Percentiles rank a stretch among this genome's conserved stretches.
phyloP scores from a whole-genome alignment of 2,329 filamentous ascomycete species.

The Podosphaera fusca region DNA sequence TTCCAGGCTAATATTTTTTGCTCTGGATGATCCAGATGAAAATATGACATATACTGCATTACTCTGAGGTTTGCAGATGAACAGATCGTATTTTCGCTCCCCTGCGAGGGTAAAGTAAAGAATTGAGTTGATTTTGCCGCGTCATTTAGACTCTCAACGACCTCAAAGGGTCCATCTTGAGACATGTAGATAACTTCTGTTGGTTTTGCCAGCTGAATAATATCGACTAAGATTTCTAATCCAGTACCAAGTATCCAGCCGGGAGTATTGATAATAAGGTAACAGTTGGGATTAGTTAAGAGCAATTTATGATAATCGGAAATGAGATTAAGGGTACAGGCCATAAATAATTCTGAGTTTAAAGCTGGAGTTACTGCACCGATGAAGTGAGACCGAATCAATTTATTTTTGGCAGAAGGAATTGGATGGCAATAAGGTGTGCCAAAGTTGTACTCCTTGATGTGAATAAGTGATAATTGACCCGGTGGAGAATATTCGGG shows the following conservation, averaged over 20 bases:
- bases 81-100: slow-evolving; percentile 29
- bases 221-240: slow-evolving; percentile 34
- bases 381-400: slow-evolving; percentile 41
- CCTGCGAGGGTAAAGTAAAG: slow-evolving; percentile 33
- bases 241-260: slow-evolving; percentile 54
- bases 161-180: slow-evolving; percentile 33
- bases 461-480: slow-evolving; percentile 40
- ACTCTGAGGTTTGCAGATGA: slow-evolving; percentile 42
- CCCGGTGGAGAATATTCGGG: slow-evolving; percentile 52
- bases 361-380: slow-evolving; percentile 41
- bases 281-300: slow-evolving; percentile 20
- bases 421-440: slow-evolving; percentile 41
- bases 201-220: slow-evolving; percentile 30
- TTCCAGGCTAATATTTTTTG: slow-evolving; percentile 19
- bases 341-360: slow-evolving; percentile 42
- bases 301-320: slow-evolving; percentile 27
- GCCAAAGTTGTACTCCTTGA: slow-evolving; percentile 37
- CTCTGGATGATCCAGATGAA: slow-evolving; percentile 26
- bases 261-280: slow-evolving; percentile 50
- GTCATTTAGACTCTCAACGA: slow-evolving; percentile 26
- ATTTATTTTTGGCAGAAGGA: slow-evolving; percentile 14
- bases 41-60: slow-evolving; percentile 66
- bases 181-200: slow-evolving; percentile 47
- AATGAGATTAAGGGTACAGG: slow-evolving; percentile 40
- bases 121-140: slow-evolving; percentile 21